phyloP scores from a whole-genome alignment of 148 eudicot genomes.

The Camellia lanceoleosa region DNA sequence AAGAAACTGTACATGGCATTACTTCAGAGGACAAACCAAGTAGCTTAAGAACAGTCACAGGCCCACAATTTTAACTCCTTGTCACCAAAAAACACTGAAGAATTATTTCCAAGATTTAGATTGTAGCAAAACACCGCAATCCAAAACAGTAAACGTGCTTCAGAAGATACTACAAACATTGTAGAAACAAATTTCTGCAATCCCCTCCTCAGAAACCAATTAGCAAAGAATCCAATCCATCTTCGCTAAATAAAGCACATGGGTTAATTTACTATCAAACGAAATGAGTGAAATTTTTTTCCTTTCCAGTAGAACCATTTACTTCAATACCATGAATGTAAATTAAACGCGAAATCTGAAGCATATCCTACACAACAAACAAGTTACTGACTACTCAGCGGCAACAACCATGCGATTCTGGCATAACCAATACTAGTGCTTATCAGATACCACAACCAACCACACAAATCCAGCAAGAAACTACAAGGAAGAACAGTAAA shows the following conservation, averaged over 20 bases:
- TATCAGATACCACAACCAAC: background rate
- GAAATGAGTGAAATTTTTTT: background rate
- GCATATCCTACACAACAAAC: background rate
- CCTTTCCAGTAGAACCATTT: background rate
- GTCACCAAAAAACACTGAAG: background rate
- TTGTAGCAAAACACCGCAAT: background rate
- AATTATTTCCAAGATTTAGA: background rate
- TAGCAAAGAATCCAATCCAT: background rate
- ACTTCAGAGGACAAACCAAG: background rate
- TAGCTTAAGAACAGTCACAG: background rate
- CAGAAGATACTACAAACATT: background rate
- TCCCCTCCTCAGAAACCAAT: background rate
- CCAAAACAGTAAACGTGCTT: background rate
- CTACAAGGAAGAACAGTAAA: background rate
- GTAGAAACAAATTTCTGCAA: background rate
- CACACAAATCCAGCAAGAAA: background rate
- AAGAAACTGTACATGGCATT: background rate
- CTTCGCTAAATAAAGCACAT: background rate
- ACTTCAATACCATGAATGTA: background rate
- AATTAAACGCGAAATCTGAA: background rate
- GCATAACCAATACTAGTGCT: background rate
- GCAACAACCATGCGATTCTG: background rate
- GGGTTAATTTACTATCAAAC: background rate
- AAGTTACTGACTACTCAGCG: background rate
- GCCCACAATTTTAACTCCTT: background rate